These are phyloP conservation scores for Leccinum proliferum DNA, from an alignment of 1,284 basidiomycete genomes.

Conservation along the genomic window DNA sequence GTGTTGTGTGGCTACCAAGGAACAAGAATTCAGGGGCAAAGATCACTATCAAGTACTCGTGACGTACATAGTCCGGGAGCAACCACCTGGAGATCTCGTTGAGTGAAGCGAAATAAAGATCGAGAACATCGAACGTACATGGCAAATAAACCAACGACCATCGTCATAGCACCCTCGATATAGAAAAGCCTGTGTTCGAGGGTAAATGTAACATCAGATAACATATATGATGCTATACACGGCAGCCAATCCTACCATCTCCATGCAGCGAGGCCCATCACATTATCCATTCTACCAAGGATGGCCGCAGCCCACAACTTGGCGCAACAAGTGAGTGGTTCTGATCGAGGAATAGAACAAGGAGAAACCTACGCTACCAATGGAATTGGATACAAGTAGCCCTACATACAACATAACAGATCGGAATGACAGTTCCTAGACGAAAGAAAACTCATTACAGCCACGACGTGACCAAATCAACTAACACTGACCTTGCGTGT, in stretches of 20 bases:
- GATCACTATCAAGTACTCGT: constrained; percentile 25
- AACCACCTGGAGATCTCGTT: constrained; percentile 33
- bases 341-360: neutral
- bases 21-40: neutral
- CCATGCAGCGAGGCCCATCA: constrained; percentile 64
- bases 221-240: neutral
- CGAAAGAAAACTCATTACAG: neutral
- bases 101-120: neutral
- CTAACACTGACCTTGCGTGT: constrained; percentile 45
- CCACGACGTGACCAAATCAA: neutral
- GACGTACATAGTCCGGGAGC: constrained; percentile 20
- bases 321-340: constrained; percentile 37
- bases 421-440: constrained; percentile 59
- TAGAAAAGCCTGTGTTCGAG: constrained; percentile 21
- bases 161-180: constrained; percentile 43
- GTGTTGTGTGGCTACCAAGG: constrained; percentile 56
- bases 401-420: constrained; percentile 67
- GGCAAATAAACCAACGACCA: constrained; percentile 45
- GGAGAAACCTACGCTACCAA: constrained; percentile 48
- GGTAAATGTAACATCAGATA: neutral
- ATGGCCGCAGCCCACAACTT: constrained; percentile 1
- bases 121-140: constrained; percentile 36
- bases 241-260: constrained; percentile 40
- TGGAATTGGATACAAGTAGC: constrained; percentile 69
- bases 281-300: constrained; percentile 42